A percentile compares a stretch with the other conserved stretches of the same genome.
Conservation (phyloP, 2,329 filamentous ascomycete genomes). For the Phialophora macrospora region DNA sequence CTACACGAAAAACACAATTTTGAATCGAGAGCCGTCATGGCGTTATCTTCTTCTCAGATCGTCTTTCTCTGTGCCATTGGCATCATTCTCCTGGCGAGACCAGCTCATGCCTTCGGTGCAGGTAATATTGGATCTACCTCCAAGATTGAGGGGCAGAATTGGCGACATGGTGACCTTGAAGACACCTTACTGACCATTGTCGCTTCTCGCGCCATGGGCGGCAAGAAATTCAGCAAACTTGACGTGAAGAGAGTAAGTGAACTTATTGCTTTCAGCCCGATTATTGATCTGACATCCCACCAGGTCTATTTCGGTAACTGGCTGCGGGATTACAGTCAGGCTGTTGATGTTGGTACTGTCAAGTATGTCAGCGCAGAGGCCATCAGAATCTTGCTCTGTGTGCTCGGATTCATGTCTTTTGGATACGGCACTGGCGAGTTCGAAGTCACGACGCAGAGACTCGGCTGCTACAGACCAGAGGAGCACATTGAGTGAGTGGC, state of each 20-base stretch:
- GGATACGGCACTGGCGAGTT: constrained; percentile 84
- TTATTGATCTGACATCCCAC: background rate
- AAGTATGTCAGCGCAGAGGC: constrained; percentile 90
- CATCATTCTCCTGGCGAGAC: constrained; percentile 69
- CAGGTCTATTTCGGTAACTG: constrained; percentile 96
- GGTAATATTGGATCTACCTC: constrained; percentile 82
- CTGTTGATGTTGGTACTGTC: constrained; percentile 88
- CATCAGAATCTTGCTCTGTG: constrained; percentile 85
- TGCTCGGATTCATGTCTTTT: constrained; percentile 88
- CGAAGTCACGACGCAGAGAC: constrained; percentile 76
- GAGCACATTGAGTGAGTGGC: constrained; percentile 75
- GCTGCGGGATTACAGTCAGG: constrained; percentile 91
- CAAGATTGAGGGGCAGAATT: constrained; percentile 83
- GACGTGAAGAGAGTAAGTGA: constrained; percentile 65
- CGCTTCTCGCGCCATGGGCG: constrained; percentile 66
- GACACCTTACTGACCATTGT: constrained; percentile 79
- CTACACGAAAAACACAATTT: background rate
- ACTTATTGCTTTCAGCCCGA: background rate
- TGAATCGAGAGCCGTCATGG: constrained; percentile 28
- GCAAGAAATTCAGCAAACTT: constrained; percentile 87
- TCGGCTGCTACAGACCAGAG: constrained; percentile 80
- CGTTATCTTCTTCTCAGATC: constrained; percentile 35
- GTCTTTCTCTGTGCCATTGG: constrained; percentile 37
- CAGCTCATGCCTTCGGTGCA: constrained; percentile 79
- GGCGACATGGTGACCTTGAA: constrained; percentile 91